These are phyloP conservation scores for Hortaea werneckii DNA, from an alignment of 2,329 filamentous ascomycete genomes.

Conservation along the genomic window DNA sequence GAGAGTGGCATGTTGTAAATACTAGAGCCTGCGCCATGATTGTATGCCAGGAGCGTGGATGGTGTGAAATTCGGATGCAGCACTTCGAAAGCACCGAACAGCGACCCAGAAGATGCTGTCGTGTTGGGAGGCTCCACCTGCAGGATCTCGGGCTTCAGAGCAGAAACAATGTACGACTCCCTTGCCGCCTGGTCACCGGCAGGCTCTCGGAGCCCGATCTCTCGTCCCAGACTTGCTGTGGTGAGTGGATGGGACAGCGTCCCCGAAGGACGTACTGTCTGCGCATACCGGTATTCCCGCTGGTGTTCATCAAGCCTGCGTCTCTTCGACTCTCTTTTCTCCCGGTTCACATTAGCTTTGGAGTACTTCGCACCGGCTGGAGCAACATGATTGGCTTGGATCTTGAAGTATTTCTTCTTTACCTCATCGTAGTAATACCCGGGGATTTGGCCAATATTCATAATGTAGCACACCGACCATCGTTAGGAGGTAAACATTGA, in stretches of 20 bases:
- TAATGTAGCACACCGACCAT: constrained; percentile 9
- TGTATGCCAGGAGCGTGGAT: neutral
- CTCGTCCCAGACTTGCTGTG: constrained; percentile 5
- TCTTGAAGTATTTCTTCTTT: constrained; percentile 42
- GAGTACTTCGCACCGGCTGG: constrained; percentile 31
- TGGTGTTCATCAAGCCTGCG: constrained; percentile 16
- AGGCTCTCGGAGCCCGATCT: constrained; percentile 1
- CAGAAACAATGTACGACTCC: constrained; percentile 13
- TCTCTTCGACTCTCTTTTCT: constrained; percentile 25
- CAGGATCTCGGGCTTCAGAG: constrained; percentile 18
- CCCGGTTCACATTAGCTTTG: constrained; percentile 27
- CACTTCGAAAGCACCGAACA: neutral
- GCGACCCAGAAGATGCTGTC: neutral
- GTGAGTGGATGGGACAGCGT: constrained; percentile 4
- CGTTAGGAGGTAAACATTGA: too few species aligned
- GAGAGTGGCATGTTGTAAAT: neutral
- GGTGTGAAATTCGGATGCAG: neutral
- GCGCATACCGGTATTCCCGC: constrained; percentile 8
- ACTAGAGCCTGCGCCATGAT: neutral
- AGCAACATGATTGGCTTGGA: constrained; percentile 30
- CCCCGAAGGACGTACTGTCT: constrained; percentile 12
- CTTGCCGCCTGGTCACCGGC: constrained; percentile 7
- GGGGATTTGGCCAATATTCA: constrained; percentile 35
- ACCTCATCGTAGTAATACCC: constrained; percentile 36
- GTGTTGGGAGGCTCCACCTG: neutral